phyloP scores from a whole-genome alignment of 73 alveolate species.

The Paramecium sonneborni region DNA sequence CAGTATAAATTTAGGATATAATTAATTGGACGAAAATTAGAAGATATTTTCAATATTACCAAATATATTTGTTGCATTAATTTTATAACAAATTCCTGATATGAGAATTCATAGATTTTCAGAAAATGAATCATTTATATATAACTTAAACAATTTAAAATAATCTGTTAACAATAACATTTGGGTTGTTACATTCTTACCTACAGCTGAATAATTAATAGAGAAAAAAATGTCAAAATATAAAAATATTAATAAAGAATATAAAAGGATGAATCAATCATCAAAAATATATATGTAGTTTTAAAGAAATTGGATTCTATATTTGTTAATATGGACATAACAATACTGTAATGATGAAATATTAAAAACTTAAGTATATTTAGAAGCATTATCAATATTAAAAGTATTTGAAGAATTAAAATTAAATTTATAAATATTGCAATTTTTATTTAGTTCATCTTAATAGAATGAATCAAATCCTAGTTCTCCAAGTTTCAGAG shows the following conservation, averaged over 20 bases:
- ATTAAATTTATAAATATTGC: not conserved
- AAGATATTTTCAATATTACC: not conserved
- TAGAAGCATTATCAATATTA: conserved; percentile 9
- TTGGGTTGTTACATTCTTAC: not conserved
- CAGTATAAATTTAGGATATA: conserved; percentile 19
- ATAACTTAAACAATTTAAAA: not conserved
- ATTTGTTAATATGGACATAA: not conserved
- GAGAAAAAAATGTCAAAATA: not conserved
- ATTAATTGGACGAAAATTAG: not conserved
- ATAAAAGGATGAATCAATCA: not conserved
- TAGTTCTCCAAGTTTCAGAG: conserved; percentile 2
- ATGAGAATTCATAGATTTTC: not conserved
- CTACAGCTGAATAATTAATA: not conserved
- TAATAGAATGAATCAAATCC: conserved; percentile 21
- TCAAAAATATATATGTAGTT: not conserved
- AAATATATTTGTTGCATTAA: conserved; percentile 23
- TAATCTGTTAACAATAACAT: not conserved
- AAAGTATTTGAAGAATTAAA: not conserved
- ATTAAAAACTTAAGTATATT: not conserved
- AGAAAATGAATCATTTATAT: not conserved
- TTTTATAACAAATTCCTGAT: not conserved
- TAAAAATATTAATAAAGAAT: not conserved
- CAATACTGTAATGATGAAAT: not conserved
- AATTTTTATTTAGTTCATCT: not conserved
- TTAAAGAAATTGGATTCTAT: conserved; percentile 27